phyloP scores from a whole-genome alignment of 192 early-diverging fungal genomes.

The Physocladia obscura region DNA sequence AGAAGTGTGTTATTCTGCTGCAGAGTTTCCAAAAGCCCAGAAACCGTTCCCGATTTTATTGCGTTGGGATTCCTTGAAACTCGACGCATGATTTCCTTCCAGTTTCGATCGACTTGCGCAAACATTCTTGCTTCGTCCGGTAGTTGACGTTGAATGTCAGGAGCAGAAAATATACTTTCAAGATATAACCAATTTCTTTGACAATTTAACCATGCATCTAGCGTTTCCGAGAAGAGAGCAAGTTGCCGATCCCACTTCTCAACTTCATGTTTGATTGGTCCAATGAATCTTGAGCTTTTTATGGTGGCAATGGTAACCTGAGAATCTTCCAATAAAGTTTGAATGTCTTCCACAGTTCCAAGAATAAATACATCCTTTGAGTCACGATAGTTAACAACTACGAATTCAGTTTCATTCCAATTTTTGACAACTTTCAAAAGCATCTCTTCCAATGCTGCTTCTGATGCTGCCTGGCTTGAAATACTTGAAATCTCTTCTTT shows the following conservation, averaged over 20 bases:
- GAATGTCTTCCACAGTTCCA: slow-evolving; percentile 60
- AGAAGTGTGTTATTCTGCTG: slow-evolving; percentile 59
- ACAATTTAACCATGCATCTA: slow-evolving; percentile 59
- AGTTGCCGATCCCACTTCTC: slow-evolving; percentile 62
- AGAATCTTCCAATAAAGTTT: slow-evolving; percentile 57
- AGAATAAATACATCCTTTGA: slow-evolving; percentile 65
- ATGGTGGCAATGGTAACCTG: slow-evolving; percentile 65
- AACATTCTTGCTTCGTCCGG: slow-evolving; percentile 68
- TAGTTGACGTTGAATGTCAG: slow-evolving; percentile 63
- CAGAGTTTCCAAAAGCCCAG: slow-evolving; percentile 58
- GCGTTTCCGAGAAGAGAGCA: slow-evolving; percentile 56
- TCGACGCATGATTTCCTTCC: slow-evolving; percentile 64
- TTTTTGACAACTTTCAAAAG: slow-evolving; percentile 53
- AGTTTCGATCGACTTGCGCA: slow-evolving; percentile 57
- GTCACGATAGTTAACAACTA: slow-evolving; percentile 54
- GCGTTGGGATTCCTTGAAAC: slow-evolving; percentile 63
- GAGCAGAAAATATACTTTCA: slow-evolving; percentile 62
- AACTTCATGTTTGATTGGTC: slow-evolving; percentile 59
- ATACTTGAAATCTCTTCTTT: slow-evolving; percentile 60
- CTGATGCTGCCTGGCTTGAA: slow-evolving; percentile 57
- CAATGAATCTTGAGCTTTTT: slow-evolving; percentile 58
- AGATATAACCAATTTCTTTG: slow-evolving; percentile 65
- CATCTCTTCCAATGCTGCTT: slow-evolving; percentile 64
- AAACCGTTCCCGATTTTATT: slow-evolving; percentile 59
- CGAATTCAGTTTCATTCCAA: slow-evolving; percentile 62